These are phyloP conservation scores for Clonostachys solani DNA, from an alignment of 2,329 filamentous ascomycete species.

Conservation along the genomic window DNA sequence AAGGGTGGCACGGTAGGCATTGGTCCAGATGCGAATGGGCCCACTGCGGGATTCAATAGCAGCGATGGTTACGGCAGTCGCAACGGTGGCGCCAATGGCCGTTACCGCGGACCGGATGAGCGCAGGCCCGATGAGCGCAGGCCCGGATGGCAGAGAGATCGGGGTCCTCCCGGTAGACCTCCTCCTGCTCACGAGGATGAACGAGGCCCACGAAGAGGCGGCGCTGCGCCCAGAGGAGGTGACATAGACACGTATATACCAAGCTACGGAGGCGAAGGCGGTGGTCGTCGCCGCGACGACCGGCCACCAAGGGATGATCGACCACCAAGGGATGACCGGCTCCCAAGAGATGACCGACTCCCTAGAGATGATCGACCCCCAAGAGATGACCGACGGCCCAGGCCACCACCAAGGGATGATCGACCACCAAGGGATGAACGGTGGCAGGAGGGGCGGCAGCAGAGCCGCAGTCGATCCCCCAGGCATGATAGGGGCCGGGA, in stretches of 20 bases:
- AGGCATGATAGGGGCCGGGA: slow-evolving; percentile 30
- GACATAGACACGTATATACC: slow-evolving; percentile 49
- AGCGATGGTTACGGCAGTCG: slow-evolving; percentile 43
- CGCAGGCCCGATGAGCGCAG: slow-evolving; percentile 42
- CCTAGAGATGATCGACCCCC: slow-evolving; percentile 14
- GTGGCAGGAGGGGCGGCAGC: slow-evolving; percentile 31
- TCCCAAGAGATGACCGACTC: slow-evolving; percentile 9
- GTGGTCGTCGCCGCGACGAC: slow-evolving; percentile 17
- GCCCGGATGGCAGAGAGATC: slow-evolving; percentile 52
- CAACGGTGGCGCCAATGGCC: slow-evolving; percentile 42
- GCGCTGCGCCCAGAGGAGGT: slow-evolving; percentile 16
- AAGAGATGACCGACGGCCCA: slow-evolving; percentile 5
- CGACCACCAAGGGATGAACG: slow-evolving; percentile 23
- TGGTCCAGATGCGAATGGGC: slow-evolving; percentile 48
- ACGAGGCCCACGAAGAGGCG: slow-evolving; percentile 24
- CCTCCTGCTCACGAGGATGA: slow-evolving; percentile 29
- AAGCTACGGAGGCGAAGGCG: slow-evolving; percentile 32
- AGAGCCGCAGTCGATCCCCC: slow-evolving; percentile 34
- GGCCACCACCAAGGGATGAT: slow-evolving; percentile 11
- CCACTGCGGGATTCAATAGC: slow-evolving; percentile 42
- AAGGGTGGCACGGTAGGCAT: slow-evolving; percentile 87
- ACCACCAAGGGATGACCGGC: slow-evolving; percentile 26
- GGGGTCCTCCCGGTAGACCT: slow-evolving; percentile 37
- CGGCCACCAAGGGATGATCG: slow-evolving; percentile 13
- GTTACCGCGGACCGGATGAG: slow-evolving; percentile 38